phyloP scores from a whole-genome alignment of 2,329 filamentous ascomycete genomes.

The Aspergillus chevalieri region DNA sequence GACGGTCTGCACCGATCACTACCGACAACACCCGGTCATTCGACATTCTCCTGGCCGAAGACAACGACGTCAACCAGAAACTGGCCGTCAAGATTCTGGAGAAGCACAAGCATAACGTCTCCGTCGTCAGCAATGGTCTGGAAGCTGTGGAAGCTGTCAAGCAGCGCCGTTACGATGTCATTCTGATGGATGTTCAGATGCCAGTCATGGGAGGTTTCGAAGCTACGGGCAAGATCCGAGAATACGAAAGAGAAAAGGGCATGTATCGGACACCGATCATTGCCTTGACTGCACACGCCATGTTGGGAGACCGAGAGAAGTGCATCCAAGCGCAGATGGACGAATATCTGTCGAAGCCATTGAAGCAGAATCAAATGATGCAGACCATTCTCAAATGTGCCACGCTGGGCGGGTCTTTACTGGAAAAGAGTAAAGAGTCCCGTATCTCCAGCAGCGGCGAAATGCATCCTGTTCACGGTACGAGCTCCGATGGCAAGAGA shows the following conservation, averaged over 20 bases:
- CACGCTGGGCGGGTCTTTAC: constrained; percentile 61
- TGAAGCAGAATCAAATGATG: constrained; percentile 95
- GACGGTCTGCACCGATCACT: constrained; percentile 80
- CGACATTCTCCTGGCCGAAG: constrained; percentile 89
- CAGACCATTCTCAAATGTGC: constrained; percentile 97
- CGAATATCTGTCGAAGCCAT: constrained; percentile 92
- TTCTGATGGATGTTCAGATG: constrained; percentile 99
- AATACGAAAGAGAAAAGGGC: constrained; percentile 79
- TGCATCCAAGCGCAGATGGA: constrained; percentile 99
- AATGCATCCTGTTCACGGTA: constrained; percentile 29
- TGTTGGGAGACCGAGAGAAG: constrained; percentile 96
- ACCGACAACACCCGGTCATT: constrained; percentile 94
- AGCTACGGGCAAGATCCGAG: constrained; percentile 90
- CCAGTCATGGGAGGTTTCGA: constrained; percentile 99
- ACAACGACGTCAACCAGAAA: constrained; percentile 95
- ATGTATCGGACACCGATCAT: constrained; percentile 88
- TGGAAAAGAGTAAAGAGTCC: constrained; percentile 40
- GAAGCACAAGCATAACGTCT: constrained; percentile 70
- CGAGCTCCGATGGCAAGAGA: constrained; percentile 36
- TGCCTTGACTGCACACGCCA: constrained; percentile 92
- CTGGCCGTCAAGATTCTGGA: constrained; percentile 94
- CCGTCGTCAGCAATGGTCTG: constrained; percentile 86
- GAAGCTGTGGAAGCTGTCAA: constrained; percentile 92
- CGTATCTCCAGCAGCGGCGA: constrained; percentile 35
- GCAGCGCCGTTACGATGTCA: constrained; percentile 87